These are phyloP conservation scores for Penicillium goetzii DNA, from an alignment of 495 filamentous ascomycete species.

Conservation along the genomic window DNA sequence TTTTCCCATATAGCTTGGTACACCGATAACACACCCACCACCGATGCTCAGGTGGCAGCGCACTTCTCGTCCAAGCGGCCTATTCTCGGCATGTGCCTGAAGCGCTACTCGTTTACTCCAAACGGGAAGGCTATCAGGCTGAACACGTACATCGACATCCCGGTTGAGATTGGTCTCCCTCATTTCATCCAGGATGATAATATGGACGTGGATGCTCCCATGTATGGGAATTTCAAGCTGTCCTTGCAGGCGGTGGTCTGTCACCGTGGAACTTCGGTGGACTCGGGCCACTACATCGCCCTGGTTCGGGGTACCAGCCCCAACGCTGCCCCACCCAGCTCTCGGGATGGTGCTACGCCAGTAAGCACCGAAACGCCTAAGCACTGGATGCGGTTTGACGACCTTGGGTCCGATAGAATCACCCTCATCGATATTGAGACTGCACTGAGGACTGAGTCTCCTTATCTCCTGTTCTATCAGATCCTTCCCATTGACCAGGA, in stretches of 20 bases:
- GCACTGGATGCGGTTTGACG: constrained; percentile 90
- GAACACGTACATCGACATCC: constrained; percentile 87
- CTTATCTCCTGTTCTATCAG: constrained; percentile 94
- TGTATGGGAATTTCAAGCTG: constrained; percentile 85
- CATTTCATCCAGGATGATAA: constrained; percentile 87
- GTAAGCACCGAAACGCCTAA: constrained; percentile 58
- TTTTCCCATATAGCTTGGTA: constrained; percentile 54
- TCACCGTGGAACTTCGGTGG: constrained; percentile 84
- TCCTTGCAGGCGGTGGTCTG: constrained; percentile 88
- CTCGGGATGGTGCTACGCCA: constrained; percentile 49
- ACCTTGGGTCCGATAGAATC: constrained; percentile 73
- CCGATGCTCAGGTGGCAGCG: constrained; percentile 69
- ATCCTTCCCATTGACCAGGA: constrained; percentile 83
- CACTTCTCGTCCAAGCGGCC: constrained; percentile 77
- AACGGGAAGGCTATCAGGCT: constrained; percentile 69
- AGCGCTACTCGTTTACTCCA: constrained; percentile 79
- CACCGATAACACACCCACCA: constrained; percentile 70
- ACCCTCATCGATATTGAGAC: constrained; percentile 76
- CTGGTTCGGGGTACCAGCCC: constrained; percentile 69
- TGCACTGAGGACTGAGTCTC: constrained; percentile 78
- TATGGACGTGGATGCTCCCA: constrained; percentile 62
- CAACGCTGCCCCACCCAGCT: constrained; percentile 50
- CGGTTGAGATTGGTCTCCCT: constrained; percentile 82
- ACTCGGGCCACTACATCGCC: constrained; percentile 89
- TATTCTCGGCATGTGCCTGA: constrained; percentile 87